Conservation (phyloP, 176 grass and related monocot species). For the Chrysopogon serrulatus region DNA sequence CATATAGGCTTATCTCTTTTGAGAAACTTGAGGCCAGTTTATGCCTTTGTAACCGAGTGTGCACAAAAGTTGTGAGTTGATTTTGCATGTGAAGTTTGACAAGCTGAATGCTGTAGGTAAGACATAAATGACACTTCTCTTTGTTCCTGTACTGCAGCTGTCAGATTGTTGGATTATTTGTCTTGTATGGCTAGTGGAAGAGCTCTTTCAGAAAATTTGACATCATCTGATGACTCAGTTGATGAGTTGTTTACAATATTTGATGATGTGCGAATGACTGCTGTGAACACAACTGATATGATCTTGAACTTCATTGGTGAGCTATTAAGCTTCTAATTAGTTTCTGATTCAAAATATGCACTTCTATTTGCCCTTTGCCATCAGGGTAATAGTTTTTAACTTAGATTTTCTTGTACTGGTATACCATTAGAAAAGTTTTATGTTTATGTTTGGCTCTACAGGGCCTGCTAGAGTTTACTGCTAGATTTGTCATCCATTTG, state of each 20-base stretch:
- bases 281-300: conserved; percentile 47
- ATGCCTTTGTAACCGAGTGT: background rate
- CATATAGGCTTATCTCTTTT: conserved; percentile 11
- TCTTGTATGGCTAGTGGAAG: conserved; percentile 43
- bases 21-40: conserved; percentile 4
- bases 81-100: conserved; percentile 12
- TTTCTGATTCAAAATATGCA: background rate
- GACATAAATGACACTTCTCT: background rate
- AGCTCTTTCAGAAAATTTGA: conserved; percentile 23
- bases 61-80: background rate
- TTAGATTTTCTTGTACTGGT: background rate
- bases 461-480: background rate
- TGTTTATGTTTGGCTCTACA: background rate
- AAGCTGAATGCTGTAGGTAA: conserved; percentile 13
- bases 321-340: conserved; percentile 19
- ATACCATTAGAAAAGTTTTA: background rate
- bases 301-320: conserved; percentile 84
- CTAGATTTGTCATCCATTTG: background rate
- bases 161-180: conserved; percentile 55
- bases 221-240: conserved; percentile 33
- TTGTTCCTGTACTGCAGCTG: conserved; percentile 37
- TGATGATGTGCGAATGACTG: conserved; percentile 73
- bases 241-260: conserved; percentile 91
- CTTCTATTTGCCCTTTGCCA: background rate
- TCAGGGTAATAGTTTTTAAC: background rate